Evolutionary conservation across 805 yeast genomes (phyloP).

Genomic region (Wickerhamomyces pijperi): DNA sequence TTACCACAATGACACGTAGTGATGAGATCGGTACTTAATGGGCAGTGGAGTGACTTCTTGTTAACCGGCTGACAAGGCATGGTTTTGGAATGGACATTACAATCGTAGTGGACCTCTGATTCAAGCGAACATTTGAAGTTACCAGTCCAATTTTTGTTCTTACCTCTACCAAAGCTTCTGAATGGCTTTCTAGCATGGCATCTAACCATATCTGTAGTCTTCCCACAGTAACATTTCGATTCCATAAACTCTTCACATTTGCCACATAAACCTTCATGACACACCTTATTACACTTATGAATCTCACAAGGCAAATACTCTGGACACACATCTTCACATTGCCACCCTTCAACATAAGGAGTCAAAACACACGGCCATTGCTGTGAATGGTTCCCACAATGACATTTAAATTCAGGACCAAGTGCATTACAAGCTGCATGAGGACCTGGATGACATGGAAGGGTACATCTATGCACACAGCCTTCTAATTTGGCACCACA

Average conservation of each 20-base stretch:
- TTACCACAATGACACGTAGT: constrained; percentile 77
- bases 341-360: constrained; percentile 58
- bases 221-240: constrained; percentile 70
- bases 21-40: constrained; percentile 46
- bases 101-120: constrained; percentile 42
- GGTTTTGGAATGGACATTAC: constrained; percentile 56
- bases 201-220: constrained; percentile 27
- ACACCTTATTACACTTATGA: constrained; percentile 50
- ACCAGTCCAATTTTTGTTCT: constrained; percentile 36
- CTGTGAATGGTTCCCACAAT: constrained; percentile 57
- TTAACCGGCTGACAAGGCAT: constrained; percentile 23
- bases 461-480: constrained; percentile 68
- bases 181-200: constrained; percentile 35
- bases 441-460: constrained; percentile 82
- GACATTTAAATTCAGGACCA: constrained; percentile 60
- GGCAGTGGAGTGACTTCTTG: constrained; percentile 36
- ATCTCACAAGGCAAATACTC: constrained; percentile 58
- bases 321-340: constrained; percentile 51
- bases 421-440: constrained; percentile 74
- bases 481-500: constrained; percentile 45
- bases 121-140: constrained; percentile 33
- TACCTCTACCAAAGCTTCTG: constrained; percentile 14
- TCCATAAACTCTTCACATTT: constrained; percentile 40
- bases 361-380: constrained; percentile 70
- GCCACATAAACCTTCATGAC: constrained; percentile 84